phyloP scores from a whole-genome alignment of 179 eudicot genomes.

The Camellia oleifera region DNA sequence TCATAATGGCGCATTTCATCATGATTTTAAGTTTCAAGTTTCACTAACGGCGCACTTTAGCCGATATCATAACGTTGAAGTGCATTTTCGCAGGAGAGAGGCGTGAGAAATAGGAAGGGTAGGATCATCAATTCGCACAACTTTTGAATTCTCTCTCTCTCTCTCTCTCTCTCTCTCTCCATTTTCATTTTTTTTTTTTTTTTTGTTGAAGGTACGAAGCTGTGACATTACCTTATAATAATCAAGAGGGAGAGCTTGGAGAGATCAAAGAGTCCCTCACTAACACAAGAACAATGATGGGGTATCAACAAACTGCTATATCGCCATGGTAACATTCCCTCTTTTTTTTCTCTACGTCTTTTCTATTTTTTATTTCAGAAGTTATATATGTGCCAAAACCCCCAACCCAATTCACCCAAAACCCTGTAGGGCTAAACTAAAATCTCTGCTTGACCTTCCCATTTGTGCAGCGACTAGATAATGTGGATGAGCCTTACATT shows the following conservation, averaged over 20 bases:
- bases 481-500: conserved; percentile 50
- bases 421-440: not conserved
- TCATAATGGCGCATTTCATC: not conserved
- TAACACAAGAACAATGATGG: conserved; percentile 35
- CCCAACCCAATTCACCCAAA: not conserved
- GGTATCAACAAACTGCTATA: conserved; percentile 53
- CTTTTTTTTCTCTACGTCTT: not conserved
- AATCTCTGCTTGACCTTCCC: conserved; percentile 2
- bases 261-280: conserved; percentile 66
- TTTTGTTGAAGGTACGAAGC: conserved; percentile 57
- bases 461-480: conserved; percentile 67
- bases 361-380: no score
- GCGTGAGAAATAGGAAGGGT: not conserved
- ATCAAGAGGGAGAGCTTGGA: conserved; percentile 43
- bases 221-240: conserved; percentile 74
- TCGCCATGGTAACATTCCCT: conserved; percentile 58
- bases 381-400: no score
- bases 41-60: not conserved
- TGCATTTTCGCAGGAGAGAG: not conserved
- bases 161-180: not conserved
- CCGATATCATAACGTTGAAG: not conserved
- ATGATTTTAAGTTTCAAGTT: no score
- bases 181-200: not conserved
- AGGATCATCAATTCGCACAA: no score
- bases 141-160: not conserved